Base-by-base conservation (phyloP, 148 eudicot species). In the Rhododendron griersonianum region DNA sequence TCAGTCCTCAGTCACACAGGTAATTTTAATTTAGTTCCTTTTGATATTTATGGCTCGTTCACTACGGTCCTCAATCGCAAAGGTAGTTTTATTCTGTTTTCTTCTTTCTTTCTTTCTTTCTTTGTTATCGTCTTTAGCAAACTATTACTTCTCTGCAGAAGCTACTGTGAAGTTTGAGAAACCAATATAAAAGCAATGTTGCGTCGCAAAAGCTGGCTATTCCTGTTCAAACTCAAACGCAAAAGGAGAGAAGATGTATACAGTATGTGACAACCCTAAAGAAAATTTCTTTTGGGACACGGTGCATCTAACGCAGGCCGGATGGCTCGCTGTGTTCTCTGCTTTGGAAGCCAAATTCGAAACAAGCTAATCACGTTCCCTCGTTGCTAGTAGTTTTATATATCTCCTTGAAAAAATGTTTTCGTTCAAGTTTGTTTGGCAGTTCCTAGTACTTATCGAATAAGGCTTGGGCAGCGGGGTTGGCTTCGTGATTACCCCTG, bases 1-100 rank as follows among this genome's bases (percentile, higher is more conserved):
- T 37, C 90, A 0, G 90, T 89, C 61, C 84, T 96, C 84, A 65
- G 89, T 45, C 37, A 80, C 25, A 92, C 87, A 89, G 93, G 98
- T 92, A 73, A 83, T n/a, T 81, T 57, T 6, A 19, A 18, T 35
- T 50, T 50, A 41, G 45, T 10, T 50, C 14, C 3, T 50, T 50
- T 11, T 50, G 15, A 50, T 50, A 50, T 50, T 50, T 50, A 5
- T 41, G 45, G 45, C 44, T 41, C 7, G 44, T 41, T 41, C 44
- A 41, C 44, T 41, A 41, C 44, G 44, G 44, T 41, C 44, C 44
- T 41, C 44, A 41, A 41, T 41, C 1, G 44, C 45, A 41, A 41
- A 41, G 45, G 7, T 5, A 41, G 45, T 41, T 41, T 41, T 41
- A 41, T 41, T 41, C 8, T 41, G 45, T 41, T 41, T 41, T 41